Conservation (phyloP, 192 early-diverging fungal genomes). For the Phycomyces nitens region DNA sequence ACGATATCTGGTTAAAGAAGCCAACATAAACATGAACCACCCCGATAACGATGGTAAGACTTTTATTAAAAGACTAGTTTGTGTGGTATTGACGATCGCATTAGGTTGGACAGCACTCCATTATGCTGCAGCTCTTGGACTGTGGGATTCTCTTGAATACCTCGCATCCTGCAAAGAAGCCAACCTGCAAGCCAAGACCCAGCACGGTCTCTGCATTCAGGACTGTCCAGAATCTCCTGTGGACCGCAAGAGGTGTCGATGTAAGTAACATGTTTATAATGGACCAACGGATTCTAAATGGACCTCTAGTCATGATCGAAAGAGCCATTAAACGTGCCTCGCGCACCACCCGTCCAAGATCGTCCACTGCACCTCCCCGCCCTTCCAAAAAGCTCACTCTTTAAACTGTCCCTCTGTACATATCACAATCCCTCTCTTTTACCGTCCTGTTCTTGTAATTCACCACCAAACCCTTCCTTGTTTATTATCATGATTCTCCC, state of each 20-base stretch:
- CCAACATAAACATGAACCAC: conserved; percentile 9
- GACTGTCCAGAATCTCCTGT: conserved; percentile 21
- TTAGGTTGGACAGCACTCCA: conserved; percentile 29
- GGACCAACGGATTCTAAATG: too few species aligned
- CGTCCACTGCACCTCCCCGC: background rate
- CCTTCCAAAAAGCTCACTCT: background rate
- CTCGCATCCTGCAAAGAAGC: conserved; percentile 8
- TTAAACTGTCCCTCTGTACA: background rate
- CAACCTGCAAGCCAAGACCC: conserved; percentile 13
- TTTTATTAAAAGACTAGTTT: conserved; percentile 7
- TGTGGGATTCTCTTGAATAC: conserved; percentile 21
- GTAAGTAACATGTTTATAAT: too few species aligned
- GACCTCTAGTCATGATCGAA: background rate
- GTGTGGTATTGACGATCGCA: too few species aligned
- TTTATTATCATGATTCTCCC: conserved; percentile 2
- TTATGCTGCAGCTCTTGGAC: conserved; percentile 22
- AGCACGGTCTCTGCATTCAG: conserved; percentile 10
- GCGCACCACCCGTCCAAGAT: background rate
- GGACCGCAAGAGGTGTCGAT: conserved; percentile 15
- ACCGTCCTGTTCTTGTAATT: background rate
- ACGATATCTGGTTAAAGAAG: background rate
- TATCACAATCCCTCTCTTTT: too few species aligned
- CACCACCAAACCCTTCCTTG: conserved; percentile 1
- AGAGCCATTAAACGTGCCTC: background rate
- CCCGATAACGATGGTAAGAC: conserved; percentile 11